These are phyloP conservation scores for Teunomyces barrocoloradensis DNA, from an alignment of 805 yeast genomes.

Conservation along the genomic window DNA sequence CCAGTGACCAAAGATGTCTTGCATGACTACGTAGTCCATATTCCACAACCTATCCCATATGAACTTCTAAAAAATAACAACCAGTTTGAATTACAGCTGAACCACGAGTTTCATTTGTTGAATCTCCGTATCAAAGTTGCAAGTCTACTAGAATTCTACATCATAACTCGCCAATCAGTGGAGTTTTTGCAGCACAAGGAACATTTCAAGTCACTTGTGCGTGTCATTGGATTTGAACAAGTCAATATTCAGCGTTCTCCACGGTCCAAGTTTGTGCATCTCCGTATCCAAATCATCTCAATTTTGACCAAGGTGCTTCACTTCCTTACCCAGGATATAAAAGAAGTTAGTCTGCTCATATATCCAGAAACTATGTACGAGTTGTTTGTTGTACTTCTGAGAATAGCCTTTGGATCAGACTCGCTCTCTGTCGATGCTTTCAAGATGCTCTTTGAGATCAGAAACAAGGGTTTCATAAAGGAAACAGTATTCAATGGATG, in stretches of 20 bases:
- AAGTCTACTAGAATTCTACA: constrained; percentile 46
- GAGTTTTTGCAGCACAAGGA: constrained; percentile 34
- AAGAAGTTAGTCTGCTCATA: constrained; percentile 29
- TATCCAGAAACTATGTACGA: constrained; percentile 44
- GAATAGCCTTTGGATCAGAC: constrained; percentile 51
- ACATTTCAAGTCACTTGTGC: constrained; percentile 38
- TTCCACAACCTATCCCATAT: constrained; percentile 29
- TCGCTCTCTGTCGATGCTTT: constrained; percentile 38
- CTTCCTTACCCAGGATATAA: constrained; percentile 34
- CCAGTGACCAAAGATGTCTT: constrained; percentile 27
- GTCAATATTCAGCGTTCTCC: constrained; percentile 44
- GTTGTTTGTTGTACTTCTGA: constrained; percentile 48
- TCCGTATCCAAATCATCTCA: constrained; percentile 41
- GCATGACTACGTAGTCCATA: constrained; percentile 18
- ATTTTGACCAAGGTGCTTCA: constrained; percentile 38
- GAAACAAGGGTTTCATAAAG: constrained; percentile 27
- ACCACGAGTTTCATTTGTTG: constrained; percentile 45
- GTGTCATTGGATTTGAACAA: constrained; percentile 50
- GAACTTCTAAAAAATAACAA: constrained; percentile 10
- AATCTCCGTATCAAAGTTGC: constrained; percentile 46
- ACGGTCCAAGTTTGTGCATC: constrained; percentile 35
- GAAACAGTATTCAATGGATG: constrained; percentile 42
- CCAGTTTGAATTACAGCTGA: constrained; percentile 18
- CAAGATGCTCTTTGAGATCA: constrained; percentile 31
- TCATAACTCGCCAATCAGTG: constrained; percentile 25